These are phyloP conservation scores for Nymphaea thermarum DNA, from an alignment of 164 flowering plant genomes.

Conservation along the genomic window DNA sequence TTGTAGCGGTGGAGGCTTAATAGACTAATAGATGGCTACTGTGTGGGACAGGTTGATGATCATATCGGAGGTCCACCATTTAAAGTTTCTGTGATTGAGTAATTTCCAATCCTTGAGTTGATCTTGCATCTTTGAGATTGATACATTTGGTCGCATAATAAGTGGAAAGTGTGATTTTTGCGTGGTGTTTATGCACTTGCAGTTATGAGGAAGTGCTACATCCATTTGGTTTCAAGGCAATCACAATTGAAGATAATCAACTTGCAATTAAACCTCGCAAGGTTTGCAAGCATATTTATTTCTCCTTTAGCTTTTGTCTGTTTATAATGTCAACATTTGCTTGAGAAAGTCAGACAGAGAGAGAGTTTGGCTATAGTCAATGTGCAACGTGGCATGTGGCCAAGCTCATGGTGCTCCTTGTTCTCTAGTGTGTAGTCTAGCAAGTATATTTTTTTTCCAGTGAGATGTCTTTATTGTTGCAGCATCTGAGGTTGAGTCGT, in stretches of 20 bases:
- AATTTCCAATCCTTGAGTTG: conserved; percentile 6
- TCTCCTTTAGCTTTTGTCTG: too few species aligned
- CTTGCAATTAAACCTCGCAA: conserved; percentile 45
- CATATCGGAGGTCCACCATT: conserved; percentile 74
- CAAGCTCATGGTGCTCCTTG: too few species aligned
- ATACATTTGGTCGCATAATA: background rate
- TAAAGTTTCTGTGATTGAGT: conserved; percentile 59
- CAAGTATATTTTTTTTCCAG: too few species aligned
- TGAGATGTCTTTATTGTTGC: too few species aligned
- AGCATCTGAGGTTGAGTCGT: too few species aligned
- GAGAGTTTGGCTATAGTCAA: too few species aligned
- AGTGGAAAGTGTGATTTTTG: background rate
- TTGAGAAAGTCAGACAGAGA: too few species aligned
- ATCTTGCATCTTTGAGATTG: background rate
- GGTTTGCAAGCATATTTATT: conserved; percentile 17
- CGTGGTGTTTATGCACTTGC: conserved; percentile 4
- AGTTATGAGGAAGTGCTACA: conserved; percentile 62
- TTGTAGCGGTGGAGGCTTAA: background rate
- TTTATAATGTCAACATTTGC: too few species aligned
- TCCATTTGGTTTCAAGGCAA: conserved; percentile 51
- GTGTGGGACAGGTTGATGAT: conserved; percentile 41
- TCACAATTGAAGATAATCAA: conserved; percentile 46
- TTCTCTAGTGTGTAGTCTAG: too few species aligned
- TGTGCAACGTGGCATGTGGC: too few species aligned
- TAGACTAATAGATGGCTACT: background rate